Evolutionary conservation across 2,329 filamentous ascomycete genomes (phyloP).

Genomic region (Capronia epimyces): DNA sequence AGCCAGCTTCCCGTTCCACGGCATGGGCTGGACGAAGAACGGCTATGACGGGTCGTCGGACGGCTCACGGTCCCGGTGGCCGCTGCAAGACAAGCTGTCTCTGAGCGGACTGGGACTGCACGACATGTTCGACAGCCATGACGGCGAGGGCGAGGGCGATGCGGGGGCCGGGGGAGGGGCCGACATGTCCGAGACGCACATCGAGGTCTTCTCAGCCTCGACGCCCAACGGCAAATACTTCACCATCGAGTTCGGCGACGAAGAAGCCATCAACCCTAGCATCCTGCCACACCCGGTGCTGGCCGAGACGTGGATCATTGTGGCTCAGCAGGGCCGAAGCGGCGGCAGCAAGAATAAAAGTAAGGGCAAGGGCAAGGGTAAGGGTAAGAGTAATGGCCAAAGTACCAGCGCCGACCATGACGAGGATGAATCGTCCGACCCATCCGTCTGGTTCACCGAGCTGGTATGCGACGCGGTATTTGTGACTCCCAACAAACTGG

Average conservation of each 20-base stretch:
- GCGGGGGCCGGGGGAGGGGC: no score
- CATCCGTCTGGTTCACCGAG: conserved; percentile 40
- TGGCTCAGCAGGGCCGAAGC: conserved; percentile 50
- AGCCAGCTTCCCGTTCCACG: background rate
- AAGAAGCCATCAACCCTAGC: conserved; percentile 50
- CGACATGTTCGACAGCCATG: no score
- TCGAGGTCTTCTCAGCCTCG: conserved; percentile 45
- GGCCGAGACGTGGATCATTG: conserved; percentile 47
- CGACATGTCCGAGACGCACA: conserved; percentile 36
- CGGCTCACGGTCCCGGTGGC: background rate
- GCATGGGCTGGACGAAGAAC: background rate
- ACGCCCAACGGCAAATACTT: conserved; percentile 48
- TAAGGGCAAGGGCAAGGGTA: no score
- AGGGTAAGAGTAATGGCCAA: no score
- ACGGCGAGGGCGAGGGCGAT: no score
- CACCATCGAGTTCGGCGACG: conserved; percentile 43
- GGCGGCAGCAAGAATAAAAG: no score
- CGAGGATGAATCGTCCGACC: conserved; percentile 29
- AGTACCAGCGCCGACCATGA: no score
- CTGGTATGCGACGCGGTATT: conserved; percentile 50
- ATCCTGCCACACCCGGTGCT: conserved; percentile 52
- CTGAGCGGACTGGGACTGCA: no score
- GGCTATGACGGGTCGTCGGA: conserved; percentile 3
- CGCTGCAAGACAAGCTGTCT: background rate
- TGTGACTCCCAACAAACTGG: conserved; percentile 15